Base-by-base conservation (phyloP, 441 rosid genomes). In the Populus hybrid region DNA sequence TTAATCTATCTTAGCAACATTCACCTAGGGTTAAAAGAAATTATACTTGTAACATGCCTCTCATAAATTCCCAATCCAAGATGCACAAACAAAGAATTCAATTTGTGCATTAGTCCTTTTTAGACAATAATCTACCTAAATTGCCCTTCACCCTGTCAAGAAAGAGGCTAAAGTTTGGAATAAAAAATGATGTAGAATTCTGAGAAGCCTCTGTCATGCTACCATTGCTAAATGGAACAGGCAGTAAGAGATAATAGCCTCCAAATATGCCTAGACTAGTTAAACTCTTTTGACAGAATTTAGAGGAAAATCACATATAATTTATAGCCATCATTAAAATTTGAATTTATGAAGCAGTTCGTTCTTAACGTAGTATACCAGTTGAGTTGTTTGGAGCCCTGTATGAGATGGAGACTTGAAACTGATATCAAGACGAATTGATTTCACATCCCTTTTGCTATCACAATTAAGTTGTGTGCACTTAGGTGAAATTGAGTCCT, bases 371-470 rank as follows among this genome's bases (percentile, higher is more conserved):
- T 74, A 74, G 67, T 57, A 74, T 90, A 94, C 99, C 94, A 96
- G 86, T 80, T 93, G 91, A 16, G 99, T 93, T 78, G 99, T 96
- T 87, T 94, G 96, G 78, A 94, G 89, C 80, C 98, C 99, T 59
- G 98, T 96, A 85, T 96, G 99, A 21, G 98, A 96, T 78, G 94
- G 84, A 78, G 98, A 88, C 90, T 90, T 92, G 84, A 94, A 94
- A 85, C 98, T 96, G 88, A 96, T 94, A 88, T 96, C 98, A 72
- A 96, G 87, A 61, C 94, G 95, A 71, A 96, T 86, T 76, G 95
- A 90, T 81, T 92, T 91, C 79, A 87, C 91, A 82, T 86, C 86
- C 80, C 85, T 89, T 21, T 67, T 76, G 74, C 67, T 81, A 75
- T 83, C 83, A 80, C 68, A 64, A 83, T 78, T 86, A 78, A 80